Evolutionary conservation across 192 early-diverging fungal genomes (phyloP), one percentile per base, ranked within the genome.

Genomic region (Podila clonocystis): DNA sequence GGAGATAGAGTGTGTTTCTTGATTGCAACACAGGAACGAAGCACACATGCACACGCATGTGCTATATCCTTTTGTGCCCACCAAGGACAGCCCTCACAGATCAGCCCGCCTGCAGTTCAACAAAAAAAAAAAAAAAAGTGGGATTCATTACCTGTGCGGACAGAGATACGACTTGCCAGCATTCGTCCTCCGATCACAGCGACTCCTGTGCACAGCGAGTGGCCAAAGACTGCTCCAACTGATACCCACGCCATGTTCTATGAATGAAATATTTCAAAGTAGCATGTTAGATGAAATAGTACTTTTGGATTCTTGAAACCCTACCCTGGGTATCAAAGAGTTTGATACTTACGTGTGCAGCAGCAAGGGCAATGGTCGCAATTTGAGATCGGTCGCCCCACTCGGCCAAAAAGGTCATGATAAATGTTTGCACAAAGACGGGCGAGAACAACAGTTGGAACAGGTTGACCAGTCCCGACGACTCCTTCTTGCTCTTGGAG

Each of bases 331-430:
- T 28, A 72, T 48, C 12, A 50, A 49, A 22, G 45, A 31, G 30
- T 31, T 31, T 31, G 50, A 55, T 36, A 72, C 75, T 76, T 86
- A 91, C 90, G 72, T 92, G 89, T n/a, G 97, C 95, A 22, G 96
- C 97, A 52, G 95, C 97, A 65, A 99, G 85, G 38, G 96, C 97
- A 77, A 99, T 96, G 2, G 97, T 98, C 3, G 96, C 93, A 68
- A 98, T 94, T 85, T 99, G 97, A 66, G 95, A 97, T 29, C 97
- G 90, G 82, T 99, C 97, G 17, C 97, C 97, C 97, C 97, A 99
- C 78, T 99, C 98, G 50, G 95, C 98, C 68, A 99, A 68, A 72
- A 99, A 99, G 48, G 97, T 98, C 73, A 99, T 78, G 36, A 96
- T 90, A 88, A 99, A 99, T 0, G 94, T 95, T 85, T 99, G 94